phyloP scores from a whole-genome alignment of 179 eudicot species.

The Heliamphora pulchella region DNA sequence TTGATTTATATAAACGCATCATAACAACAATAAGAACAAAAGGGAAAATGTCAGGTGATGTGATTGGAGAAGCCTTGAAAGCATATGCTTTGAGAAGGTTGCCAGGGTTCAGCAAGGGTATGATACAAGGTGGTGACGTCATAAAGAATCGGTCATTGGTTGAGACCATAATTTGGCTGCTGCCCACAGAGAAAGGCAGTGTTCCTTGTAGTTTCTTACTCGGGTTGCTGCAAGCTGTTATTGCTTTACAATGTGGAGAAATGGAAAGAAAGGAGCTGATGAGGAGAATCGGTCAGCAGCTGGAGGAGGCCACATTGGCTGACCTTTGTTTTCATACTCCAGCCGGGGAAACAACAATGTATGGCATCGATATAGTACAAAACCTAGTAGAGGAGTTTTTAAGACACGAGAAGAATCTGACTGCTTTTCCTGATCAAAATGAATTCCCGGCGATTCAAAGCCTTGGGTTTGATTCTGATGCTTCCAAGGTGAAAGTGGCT shows the following conservation, averaged over 20 bases:
- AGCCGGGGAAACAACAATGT: slow-evolving; percentile 35
- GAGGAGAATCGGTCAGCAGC: slow-evolving; percentile 45
- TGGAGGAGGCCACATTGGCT: slow-evolving; percentile 57
- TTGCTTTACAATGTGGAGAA: slow-evolving; percentile 47
- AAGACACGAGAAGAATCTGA: slow-evolving; percentile 32
- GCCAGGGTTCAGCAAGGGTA: slow-evolving; percentile 49
- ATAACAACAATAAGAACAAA: slow-evolving; percentile 42
- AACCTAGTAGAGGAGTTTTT: slow-evolving; percentile 51
- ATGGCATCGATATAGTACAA: slow-evolving; percentile 43
- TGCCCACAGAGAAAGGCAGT: slow-evolving; percentile 46
- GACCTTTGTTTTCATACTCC: slow-evolving; percentile 54
- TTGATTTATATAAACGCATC: slow-evolving; percentile 57
- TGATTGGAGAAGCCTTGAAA: slow-evolving; percentile 55
- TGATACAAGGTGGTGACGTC: slow-evolving; percentile 38
- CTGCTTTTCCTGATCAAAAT: slow-evolving; percentile 24
- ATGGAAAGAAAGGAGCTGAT: slow-evolving; percentile 33
- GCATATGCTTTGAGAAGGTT: slow-evolving; percentile 44
- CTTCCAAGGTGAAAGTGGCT: slow-evolving; percentile 54
- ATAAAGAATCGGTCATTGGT: slow-evolving; percentile 37
- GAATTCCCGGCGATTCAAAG: slow-evolving; percentile 34
- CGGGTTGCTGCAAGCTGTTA: slow-evolving; percentile 42
- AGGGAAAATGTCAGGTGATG: slow-evolving; percentile 37
- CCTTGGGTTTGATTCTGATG: slow-evolving; percentile 33
- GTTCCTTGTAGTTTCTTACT: slow-evolving; percentile 58
- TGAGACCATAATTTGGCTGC: slow-evolving; percentile 44